phyloP scores from a whole-genome alignment of 2,329 filamentous ascomycete genomes.

The Immersiporthe knoxdaviesiana region DNA sequence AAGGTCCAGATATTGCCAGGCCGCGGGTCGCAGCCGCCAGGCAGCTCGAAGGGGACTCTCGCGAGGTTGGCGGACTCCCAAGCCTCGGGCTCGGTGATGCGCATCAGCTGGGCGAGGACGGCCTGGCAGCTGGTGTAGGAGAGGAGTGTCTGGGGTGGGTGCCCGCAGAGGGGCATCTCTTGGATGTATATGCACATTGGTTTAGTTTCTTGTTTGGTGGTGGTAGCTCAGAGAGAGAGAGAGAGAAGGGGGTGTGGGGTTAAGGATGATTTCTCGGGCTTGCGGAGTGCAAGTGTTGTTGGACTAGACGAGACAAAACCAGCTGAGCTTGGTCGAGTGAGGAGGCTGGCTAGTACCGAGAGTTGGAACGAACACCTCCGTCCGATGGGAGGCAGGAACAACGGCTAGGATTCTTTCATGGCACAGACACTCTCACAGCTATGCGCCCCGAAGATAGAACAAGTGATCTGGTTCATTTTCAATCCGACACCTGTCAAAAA shows the following conservation, averaged over 20 bases:
- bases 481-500: neutral
- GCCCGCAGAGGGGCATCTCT: slow-evolving; percentile 33
- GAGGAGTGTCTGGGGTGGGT: slow-evolving; percentile 31
- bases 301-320: too few species aligned
- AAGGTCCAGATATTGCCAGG: slow-evolving; percentile 29
- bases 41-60: slow-evolving; percentile 32
- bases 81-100: slow-evolving; percentile 31
- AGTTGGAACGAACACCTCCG: neutral
- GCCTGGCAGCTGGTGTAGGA: slow-evolving; percentile 33
- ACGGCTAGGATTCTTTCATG: neutral
- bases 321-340: too few species aligned
- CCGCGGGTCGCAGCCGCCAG: slow-evolving; percentile 31
- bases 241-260: too few species aligned
- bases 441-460: neutral
- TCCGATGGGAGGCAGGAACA: neutral
- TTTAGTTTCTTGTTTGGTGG: neutral
- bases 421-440: neutral
- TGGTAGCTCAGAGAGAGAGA: too few species aligned
- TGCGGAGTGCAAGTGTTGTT: neutral
- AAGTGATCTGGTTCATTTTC: neutral
- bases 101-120: slow-evolving; percentile 31
- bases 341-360: neutral
- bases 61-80: slow-evolving; percentile 30
- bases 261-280: neutral
- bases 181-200: slow-evolving; percentile 36